phyloP scores from a whole-genome alignment of 139 green algal genomes.

The Haematococcus lacustris region DNA sequence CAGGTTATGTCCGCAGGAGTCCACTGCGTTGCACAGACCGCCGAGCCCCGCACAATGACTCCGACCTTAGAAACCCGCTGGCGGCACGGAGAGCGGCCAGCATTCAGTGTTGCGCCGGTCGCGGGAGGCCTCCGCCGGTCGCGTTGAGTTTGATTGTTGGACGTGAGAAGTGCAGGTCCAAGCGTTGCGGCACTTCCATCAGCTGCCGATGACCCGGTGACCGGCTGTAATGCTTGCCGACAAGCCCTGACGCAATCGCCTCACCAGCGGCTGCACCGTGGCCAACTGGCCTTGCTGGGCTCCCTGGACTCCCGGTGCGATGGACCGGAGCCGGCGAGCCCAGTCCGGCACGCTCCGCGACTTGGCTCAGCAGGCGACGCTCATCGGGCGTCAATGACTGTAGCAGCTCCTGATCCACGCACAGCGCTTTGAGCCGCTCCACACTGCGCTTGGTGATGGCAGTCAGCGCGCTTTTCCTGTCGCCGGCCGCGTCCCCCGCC shows the following conservation, averaged over 20 bases:
- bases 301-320: not conserved
- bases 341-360: not conserved
- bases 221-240: not conserved
- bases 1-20: too few species aligned
- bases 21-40: too few species aligned
- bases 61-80: too few species aligned
- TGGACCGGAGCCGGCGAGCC: not conserved
- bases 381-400: slow-evolving; percentile 13
- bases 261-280: too few species aligned
- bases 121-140: not conserved
- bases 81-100: too few species aligned
- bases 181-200: not conserved
- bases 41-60: too few species aligned
- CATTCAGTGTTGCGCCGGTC: too few species aligned
- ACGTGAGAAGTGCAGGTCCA: not conserved
- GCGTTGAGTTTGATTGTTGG: not conserved
- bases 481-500: not conserved
- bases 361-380: slow-evolving; percentile 12
- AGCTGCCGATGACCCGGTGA: not conserved
- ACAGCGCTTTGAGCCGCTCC: slow-evolving; percentile 1
- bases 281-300: too few species aligned
- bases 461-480: not conserved
- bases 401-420: slow-evolving; percentile 12
- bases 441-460: slow-evolving; percentile 1
- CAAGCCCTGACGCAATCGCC: too few species aligned